Evolutionary conservation across 179 eudicot genomes (phyloP), one percentile per base, ranked within the genome.

Genomic region (Silene coronaria): DNA sequence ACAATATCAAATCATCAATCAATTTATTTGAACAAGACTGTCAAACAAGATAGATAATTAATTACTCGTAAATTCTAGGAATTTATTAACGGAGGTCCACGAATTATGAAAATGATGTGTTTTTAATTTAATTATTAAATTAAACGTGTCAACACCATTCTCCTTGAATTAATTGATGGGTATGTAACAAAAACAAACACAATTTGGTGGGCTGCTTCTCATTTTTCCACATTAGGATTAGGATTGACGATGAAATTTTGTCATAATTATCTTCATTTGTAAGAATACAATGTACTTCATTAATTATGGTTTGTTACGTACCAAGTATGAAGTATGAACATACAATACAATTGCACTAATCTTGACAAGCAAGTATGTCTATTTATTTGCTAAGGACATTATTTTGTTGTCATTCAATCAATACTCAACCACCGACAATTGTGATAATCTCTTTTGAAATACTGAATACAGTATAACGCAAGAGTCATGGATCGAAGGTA

Each of bases 141-240:
- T 24, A 11, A 22, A 60, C 65, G 65, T 60, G 65, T 60, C 65
- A 24, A 60, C 65, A 60, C 28, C 65, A 21, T 60, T n/a, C n/a
- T n/a, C n/a, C n/a, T 55, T 55, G 60, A 55, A 55, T 36, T 36
- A 36, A 36, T 53, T 53, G 58, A 53, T 53, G 58, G 58, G 17
- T 53, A 16, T 13, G 19, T 53, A 53, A 16, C 58, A 13, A 42
- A 53, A 53, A 53, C 58, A 53, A 60, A 60, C 65, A 60, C 28
- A 10, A 21, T 60, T 12, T 60, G 64, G 27, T 21, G 16, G 65
- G 27, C 28, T 24, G 27, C 32, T 60, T 60, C 65, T 60, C 65
- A 17, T 14, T 60, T 60, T 60, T 60, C 27, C 62, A 57, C 22
- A 57, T 57, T 57, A 57, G 1, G 16, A 53, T 53, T n/a, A 53